Base-by-base conservation (phyloP, 2,329 filamentous ascomycete species). In the Parasarocladium wereldwijsianum region DNA sequence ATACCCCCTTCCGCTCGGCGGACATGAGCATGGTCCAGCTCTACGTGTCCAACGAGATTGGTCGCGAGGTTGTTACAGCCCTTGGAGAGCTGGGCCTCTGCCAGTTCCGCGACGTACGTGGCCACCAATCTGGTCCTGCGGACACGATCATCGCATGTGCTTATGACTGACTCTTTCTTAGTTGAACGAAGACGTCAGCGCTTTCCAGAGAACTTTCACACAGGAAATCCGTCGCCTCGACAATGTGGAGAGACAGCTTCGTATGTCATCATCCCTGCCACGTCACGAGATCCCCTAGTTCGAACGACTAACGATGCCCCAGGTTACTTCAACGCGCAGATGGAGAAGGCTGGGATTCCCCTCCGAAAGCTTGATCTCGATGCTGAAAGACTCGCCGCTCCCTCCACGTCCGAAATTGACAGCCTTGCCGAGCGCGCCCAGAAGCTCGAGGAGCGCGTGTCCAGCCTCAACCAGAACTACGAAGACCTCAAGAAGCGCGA, bases 21-120 rank as follows among this genome's bases (percentile, higher is more conserved):
- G 83, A 94, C 60, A 98, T 98, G 90, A 94, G 85, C 70, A 79
- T 98, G 78, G 93, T 93, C 50, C 90, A 98, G 76, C 79, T 98
- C 50, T 98, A 96, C 62, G 92, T 98, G 49, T 84, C 90, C 50
- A 96, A 94, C 54, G 90, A 98, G 67, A 96, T 98, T 45, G 87
- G 90, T 45, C 76, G 90, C 51, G 92, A 98, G 64, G 87, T 94
- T 46, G 86, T 96, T 39, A 93, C 86, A 51, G 87, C 87, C 33
- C 66, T 98, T 40, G 90, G 90, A 51, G 90, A 98, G 69, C 72
- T 98, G 49, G 90, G 90, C 34, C 71, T 90, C 47, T 86, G 96
- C 55, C 86, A 96, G 58, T 98, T 98, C 53, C 74, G 90, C 60
- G 90, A 98, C 70, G 87, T 96, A 67, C 53, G 80, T 34, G 40